Evolutionary conservation across 2,329 filamentous ascomycete genomes (phyloP).

Genomic region (Arthrobotrys entomopaga): DNA sequence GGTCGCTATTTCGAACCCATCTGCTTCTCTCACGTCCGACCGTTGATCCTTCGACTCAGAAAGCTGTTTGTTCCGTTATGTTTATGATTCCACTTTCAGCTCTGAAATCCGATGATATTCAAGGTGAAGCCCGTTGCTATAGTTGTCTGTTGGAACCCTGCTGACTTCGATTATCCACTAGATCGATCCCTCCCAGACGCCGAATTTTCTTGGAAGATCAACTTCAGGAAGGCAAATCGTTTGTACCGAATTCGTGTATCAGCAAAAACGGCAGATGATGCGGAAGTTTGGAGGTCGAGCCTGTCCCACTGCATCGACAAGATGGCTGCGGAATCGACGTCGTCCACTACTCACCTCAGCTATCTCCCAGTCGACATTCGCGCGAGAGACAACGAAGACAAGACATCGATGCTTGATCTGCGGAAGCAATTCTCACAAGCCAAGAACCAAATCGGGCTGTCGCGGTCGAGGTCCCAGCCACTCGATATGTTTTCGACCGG

Average conservation of each 20-base stretch:
- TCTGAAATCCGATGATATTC: slow-evolving; percentile 48
- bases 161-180: slow-evolving; percentile 6
- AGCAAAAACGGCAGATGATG: slow-evolving; percentile 46
- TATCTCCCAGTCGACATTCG: slow-evolving; percentile 42
- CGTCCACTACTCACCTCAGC: slow-evolving; percentile 33
- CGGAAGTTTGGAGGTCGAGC: slow-evolving; percentile 46
- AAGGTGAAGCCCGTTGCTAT: slow-evolving; percentile 14
- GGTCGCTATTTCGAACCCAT: slow-evolving; percentile 43
- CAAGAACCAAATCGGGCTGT: slow-evolving; percentile 22
- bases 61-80: slow-evolving; percentile 49
- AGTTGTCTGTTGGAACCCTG: neutral
- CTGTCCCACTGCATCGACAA: slow-evolving; percentile 38
- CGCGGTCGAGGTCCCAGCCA: slow-evolving; percentile 46
- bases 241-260: slow-evolving; percentile 46
- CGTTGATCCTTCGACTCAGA: slow-evolving; percentile 50
- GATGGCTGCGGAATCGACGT: slow-evolving; percentile 14
- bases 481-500: slow-evolving; percentile 35
- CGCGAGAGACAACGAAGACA: slow-evolving; percentile 40
- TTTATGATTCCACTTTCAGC: slow-evolving; percentile 53
- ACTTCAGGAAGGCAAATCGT: slow-evolving; percentile 44
- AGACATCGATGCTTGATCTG: slow-evolving; percentile 38
- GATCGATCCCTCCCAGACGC: slow-evolving; percentile 48
- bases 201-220: slow-evolving; percentile 53
- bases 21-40: slow-evolving; percentile 47
- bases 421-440: slow-evolving; percentile 39